Base-by-base conservation (phyloP, 2,329 filamentous ascomycete species). In the Amesomyces nigricolor region DNA sequence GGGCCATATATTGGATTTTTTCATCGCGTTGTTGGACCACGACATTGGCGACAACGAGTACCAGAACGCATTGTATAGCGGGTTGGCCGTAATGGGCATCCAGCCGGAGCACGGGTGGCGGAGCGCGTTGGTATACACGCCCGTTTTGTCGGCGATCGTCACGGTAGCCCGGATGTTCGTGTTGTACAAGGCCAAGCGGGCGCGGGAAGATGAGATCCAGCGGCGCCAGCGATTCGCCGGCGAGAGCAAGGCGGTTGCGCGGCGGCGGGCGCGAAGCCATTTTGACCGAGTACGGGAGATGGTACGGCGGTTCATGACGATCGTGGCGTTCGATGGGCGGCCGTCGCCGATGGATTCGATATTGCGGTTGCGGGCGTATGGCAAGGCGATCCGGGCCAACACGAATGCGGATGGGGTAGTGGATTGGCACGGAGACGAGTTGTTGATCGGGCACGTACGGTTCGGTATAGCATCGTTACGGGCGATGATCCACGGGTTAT, bases 381-480 rank as follows among this genome's bases (percentile, higher is more conserved):
- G 22, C 40, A 52, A 52, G 50, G 50, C 40, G 16, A 52, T 52
- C 50, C 50, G 50, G 50, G 50, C 50, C 19, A 52, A 52, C n/a
- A 46, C 40, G 10, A 52, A 52, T 16, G 50, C 50, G 7, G 50
- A 52, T 30, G 40, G 42, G 9, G 40, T 52, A 17, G 50, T 52
- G 22, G 42, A 46, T 52, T 52, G 50, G 50, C 40, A 52, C 40
- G 50, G 50, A 16, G 50, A 52, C 40, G 40, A 52, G 50, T 52
- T 52, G 50, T 52, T 52, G 16, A 30, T 19, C 40, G 50, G 50
- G 29, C 40, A 46, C n/a, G 40, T 46, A 42, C 40, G 46, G 40
- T 52, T 52, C 40, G 39, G 50, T 30, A 52, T 52, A 17, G 50
- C 42, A 30, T 52, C 50, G 50, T 52, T 52, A 42, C 40, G 30